Evolutionary conservation across 805 yeast genomes (phyloP).

Genomic region (Saitoella complicata): DNA sequence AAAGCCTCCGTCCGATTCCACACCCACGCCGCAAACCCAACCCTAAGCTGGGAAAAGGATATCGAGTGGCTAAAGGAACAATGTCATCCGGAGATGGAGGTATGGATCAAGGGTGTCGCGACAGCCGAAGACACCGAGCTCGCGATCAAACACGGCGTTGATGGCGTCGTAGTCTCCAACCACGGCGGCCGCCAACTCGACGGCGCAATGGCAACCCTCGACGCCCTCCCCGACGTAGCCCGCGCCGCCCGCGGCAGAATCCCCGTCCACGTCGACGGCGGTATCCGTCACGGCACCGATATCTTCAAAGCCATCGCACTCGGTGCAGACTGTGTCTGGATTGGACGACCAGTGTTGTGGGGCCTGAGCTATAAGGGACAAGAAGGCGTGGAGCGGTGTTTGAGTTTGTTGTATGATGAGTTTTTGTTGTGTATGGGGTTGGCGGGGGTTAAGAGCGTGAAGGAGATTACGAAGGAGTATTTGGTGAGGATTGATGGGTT

Average conservation of each 20-base stretch:
- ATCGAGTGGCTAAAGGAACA: conserved; percentile 18
- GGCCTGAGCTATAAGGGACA: conserved; percentile 55
- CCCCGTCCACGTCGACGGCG: conserved; percentile 51
- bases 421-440: conserved; percentile 14
- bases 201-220: conserved; percentile 43
- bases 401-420: conserved; percentile 13
- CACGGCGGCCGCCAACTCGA: conserved; percentile 70
- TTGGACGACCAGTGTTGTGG: conserved; percentile 50
- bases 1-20: conserved; percentile 9
- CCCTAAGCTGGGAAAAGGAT: conserved; percentile 18
- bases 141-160: conserved; percentile 42
- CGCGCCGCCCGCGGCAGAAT: conserved; percentile 25
- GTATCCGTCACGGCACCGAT: conserved; percentile 51
- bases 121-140: conserved; percentile 47
- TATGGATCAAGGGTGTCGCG: conserved; percentile 47
- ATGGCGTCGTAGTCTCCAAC: conserved; percentile 50
- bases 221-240: conserved; percentile 41
- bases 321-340: conserved; percentile 50
- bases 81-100: conserved; percentile 25
- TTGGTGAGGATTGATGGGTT: too few species aligned
- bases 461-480: conserved; percentile 5
- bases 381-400: conserved; percentile 34
- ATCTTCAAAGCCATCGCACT: conserved; percentile 47
- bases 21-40: conserved; percentile 13
- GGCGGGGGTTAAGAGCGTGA: conserved; percentile 4